Evolutionary conservation across 306 rosid species (phyloP).

Genomic region (Begonia loranthoides): DNA sequence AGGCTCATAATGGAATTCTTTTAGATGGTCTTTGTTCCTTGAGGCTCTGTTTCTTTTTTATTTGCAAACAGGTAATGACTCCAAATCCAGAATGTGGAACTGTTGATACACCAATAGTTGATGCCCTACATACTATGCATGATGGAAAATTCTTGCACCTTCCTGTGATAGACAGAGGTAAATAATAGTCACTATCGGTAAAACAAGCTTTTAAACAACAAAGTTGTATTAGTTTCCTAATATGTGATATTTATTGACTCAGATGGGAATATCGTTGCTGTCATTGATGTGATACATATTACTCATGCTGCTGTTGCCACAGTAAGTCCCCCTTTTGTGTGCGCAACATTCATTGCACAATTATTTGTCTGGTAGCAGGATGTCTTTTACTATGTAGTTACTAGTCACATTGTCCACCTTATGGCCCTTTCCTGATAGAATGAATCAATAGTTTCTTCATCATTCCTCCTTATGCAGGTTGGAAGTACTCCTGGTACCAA

Average conservation of each 20-base stretch:
- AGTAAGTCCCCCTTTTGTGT: constrained; percentile 27
- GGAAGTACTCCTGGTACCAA: constrained; percentile 47
- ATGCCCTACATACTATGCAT: constrained; percentile 89
- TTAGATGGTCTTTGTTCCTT: too few relatives aligned
- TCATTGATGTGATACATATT: constrained; percentile 69
- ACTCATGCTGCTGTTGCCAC: constrained; percentile 93
- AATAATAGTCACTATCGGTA: neutral
- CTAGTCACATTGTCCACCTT: too few relatives aligned
- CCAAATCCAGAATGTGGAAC: constrained; percentile 79
- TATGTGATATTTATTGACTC: constrained; percentile 22
- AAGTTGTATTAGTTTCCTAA: neutral
- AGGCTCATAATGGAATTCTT: too few relatives aligned
- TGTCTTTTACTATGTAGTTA: neutral
- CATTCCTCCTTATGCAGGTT: constrained; percentile 30
- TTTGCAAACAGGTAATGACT: constrained; percentile 60
- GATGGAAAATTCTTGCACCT: constrained; percentile 90
- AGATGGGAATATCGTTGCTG: constrained; percentile 72
- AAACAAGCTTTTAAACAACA: neutral
- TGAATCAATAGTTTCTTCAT: too few relatives aligned
- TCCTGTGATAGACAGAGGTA: constrained; percentile 84
- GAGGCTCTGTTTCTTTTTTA: constrained; percentile 9
- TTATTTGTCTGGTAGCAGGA: neutral
- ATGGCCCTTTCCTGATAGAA: too few relatives aligned
- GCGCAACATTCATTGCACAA: neutral
- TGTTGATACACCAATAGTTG: constrained; percentile 80